Evolutionary conservation across 192 early-diverging fungal species (phyloP).

Genomic region (Coemansia sp.): DNA sequence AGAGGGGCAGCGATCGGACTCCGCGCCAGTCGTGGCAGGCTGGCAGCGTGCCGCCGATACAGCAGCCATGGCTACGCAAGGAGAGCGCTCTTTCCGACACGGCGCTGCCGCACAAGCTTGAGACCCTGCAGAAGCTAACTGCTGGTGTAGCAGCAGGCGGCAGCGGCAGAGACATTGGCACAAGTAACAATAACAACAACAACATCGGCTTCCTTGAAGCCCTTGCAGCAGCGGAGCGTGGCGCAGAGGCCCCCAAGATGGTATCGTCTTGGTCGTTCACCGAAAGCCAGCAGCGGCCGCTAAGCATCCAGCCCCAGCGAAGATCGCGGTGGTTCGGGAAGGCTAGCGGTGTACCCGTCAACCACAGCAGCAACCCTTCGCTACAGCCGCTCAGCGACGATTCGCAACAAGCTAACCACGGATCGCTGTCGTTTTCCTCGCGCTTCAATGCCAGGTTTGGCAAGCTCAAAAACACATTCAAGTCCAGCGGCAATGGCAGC

Average conservation of each 20-base stretch:
- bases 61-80: conserved; percentile 41
- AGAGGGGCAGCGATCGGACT: conserved; percentile 19
- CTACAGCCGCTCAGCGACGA: conserved; percentile 7
- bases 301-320: conserved; percentile 35
- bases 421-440: conserved; percentile 12
- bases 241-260: conserved; percentile 11
- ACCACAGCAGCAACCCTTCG: background rate
- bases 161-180: background rate
- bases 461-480: conserved; percentile 38
- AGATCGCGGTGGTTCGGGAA: conserved; percentile 34
- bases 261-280: conserved; percentile 39
- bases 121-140: background rate
- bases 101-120: conserved; percentile 24
- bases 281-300: conserved; percentile 31
- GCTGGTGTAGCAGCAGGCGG: background rate
- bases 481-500: conserved; percentile 1
- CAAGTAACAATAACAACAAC: background rate
- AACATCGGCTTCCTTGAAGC: conserved; percentile 3
- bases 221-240: background rate
- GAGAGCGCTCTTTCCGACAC: conserved; percentile 39
- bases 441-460: conserved; percentile 44
- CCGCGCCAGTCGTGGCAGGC: conserved; percentile 50
- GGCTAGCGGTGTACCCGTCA: background rate
- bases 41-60: conserved; percentile 6
- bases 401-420: background rate